Evolutionary conservation across 768 basidiomycete genomes (phyloP), one percentile per base, ranked within the genome.

Genomic region (Podaxis sp.): DNA sequence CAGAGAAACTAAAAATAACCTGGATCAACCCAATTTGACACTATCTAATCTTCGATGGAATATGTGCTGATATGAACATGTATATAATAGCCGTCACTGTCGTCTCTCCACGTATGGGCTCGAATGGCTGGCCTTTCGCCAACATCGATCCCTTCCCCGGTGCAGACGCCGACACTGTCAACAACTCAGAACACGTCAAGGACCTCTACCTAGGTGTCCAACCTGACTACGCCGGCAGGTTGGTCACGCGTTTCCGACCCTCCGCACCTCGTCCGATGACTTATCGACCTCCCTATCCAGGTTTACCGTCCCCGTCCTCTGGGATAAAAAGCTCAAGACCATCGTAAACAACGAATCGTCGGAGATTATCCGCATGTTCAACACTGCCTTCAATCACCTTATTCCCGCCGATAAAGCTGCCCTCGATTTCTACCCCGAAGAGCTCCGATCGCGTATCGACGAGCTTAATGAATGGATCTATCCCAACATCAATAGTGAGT

Each of bases 311-410:
- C 95, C 95, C 4, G 74, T 93, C 36, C 79, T 99, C 4, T 99
- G 93, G 92, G 97, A 98, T 76, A 95, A 87, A 77, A 91, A 95
- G 72, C 76, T 70, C 46, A 76, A 88, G 48, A 90, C 89, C 42
- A 90, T 98, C 65, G 97, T 99, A 61, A 98, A 94, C 78, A 98
- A 98, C 71, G 96, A 99, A 70, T 89, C 87, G 64, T 87, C 90
- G 2, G 96, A 98, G 75, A 95, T 98, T 70, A 93, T 98, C 68
- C 88, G 96, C 59, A 90, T 96, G 6, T 83, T 98, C 76, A 98
- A 99, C 74, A 80, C 81, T 5, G 88, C 82, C 1, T 95, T 96
- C 77, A 87, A 97, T 70, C 77, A 87, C 21, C 66, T 89, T 18
- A 61, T 97, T 5, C 80, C 90, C 3, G 71, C 78, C 1, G 88